These are phyloP conservation scores for Candida arabinofermentans DNA, from an alignment of 805 yeast species.

Conservation along the genomic window DNA sequence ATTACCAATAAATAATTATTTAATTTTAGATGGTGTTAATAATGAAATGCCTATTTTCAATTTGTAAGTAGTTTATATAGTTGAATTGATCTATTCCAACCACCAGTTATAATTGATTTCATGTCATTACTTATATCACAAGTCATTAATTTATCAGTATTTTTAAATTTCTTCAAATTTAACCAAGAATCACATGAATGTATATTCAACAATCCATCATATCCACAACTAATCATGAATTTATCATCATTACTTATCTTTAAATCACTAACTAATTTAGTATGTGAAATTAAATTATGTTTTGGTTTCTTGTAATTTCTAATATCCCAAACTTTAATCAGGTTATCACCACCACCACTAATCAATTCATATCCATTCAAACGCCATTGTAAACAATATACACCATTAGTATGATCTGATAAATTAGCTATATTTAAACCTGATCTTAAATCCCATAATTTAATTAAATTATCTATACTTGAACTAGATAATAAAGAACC, in stretches of 20 bases:
- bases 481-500: constrained; percentile 75
- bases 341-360: constrained; percentile 81
- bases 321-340: constrained; percentile 83
- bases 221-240: constrained; percentile 57
- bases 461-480: constrained; percentile 69
- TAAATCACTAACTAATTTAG: constrained; percentile 63
- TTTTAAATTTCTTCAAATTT: constrained; percentile 45
- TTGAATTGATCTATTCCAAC: constrained; percentile 83
- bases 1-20: constrained; percentile 76
- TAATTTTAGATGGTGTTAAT: constrained; percentile 68
- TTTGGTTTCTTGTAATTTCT: constrained; percentile 41
- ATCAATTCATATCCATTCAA: constrained; percentile 72
- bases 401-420: constrained; percentile 65
- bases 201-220: constrained; percentile 62
- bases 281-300: constrained; percentile 64
- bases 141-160: constrained; percentile 68
- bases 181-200: constrained; percentile 74
- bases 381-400: constrained; percentile 71
- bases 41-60: constrained; percentile 76
- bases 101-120: constrained; percentile 51
- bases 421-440: constrained; percentile 61
- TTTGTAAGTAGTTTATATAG: constrained; percentile 35
- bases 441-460: constrained; percentile 83
- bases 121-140: constrained; percentile 51
- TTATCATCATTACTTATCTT: constrained; percentile 43